Conservation (phyloP, 306 rosid genomes). For the Cucurbita argyrosperma region DNA sequence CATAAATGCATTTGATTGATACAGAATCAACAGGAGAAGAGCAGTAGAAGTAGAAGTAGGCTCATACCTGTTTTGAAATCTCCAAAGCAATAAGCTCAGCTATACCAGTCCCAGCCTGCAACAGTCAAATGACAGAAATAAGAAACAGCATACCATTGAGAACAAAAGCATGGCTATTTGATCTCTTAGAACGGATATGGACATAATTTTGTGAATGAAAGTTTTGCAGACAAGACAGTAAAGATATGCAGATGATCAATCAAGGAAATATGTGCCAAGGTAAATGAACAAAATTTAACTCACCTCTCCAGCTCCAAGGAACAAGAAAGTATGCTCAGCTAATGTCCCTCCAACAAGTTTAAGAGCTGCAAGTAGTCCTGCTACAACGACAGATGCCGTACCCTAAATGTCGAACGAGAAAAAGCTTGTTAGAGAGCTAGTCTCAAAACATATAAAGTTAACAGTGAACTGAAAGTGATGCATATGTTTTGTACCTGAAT, state of each 20-base stretch:
- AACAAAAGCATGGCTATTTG: not conserved
- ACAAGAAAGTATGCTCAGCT: conserved; percentile 86
- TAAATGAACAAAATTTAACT: not conserved
- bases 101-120: conserved; percentile 99
- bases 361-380: conserved; percentile 79
- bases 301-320: conserved; percentile 98
- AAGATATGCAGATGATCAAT: not conserved
- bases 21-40: not conserved
- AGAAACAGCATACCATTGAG: conserved; percentile 13
- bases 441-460: conserved; percentile 11
- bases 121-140: conserved; percentile 19
- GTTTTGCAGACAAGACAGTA: not conserved
- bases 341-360: conserved; percentile 68
- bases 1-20: not conserved
- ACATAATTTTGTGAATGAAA: not conserved
- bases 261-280: not conserved
- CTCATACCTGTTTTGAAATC: conserved; percentile 82
- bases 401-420: conserved; percentile 41
- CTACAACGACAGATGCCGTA: conserved; percentile 90
- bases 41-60: conserved; percentile 3
- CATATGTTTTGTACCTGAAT: conserved; percentile 45
- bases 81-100: conserved; percentile 95
- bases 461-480: not conserved
- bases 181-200: no score
- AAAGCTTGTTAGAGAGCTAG: conserved; percentile 6